These are phyloP conservation scores for Termitomyces sp. DNA, from an alignment of 768 basidiomycete species.

Conservation along the genomic window DNA sequence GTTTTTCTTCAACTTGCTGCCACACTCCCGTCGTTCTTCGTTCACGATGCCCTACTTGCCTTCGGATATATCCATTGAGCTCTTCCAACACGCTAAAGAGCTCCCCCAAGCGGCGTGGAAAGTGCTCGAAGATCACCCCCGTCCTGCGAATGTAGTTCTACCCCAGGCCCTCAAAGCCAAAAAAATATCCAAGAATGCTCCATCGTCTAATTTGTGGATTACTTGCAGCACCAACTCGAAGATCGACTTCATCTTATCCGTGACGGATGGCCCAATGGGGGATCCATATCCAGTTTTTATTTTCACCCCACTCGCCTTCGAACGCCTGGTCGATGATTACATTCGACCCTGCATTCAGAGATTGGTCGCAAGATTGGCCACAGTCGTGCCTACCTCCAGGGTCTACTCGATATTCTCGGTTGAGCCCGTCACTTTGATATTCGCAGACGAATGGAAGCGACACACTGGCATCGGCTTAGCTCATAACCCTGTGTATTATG, in stretches of 20 bases:
- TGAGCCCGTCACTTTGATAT: conserved; percentile 41
- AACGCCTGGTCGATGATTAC: conserved; percentile 34
- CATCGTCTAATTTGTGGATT: conserved; percentile 34
- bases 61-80: conserved; percentile 7
- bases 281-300: conserved; percentile 69
- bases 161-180: conserved; percentile 34
- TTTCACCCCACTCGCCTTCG: conserved; percentile 42
- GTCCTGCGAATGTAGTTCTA: conserved; percentile 41
- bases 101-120: conserved; percentile 38
- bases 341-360: conserved; percentile 38
- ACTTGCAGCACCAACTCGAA: conserved; percentile 19
- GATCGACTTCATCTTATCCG: conserved; percentile 59
- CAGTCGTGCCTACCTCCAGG: conserved; percentile 34
- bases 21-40: not conserved
- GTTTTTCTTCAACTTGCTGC: not conserved
- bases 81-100: conserved; percentile 29
- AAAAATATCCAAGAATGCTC: conserved; percentile 5
- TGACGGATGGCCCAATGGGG: conserved; percentile 55
- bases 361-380: conserved; percentile 34
- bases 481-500: conserved; percentile 53
- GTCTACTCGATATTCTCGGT: conserved; percentile 69
- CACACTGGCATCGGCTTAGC: conserved; percentile 40
- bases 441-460: conserved; percentile 48
- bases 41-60: conserved; percentile 14
- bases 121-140: conserved; percentile 33